Evolutionary conservation across 2,329 filamentous ascomycete genomes (phyloP).

Genomic region (Metarhizium humberi): DNA sequence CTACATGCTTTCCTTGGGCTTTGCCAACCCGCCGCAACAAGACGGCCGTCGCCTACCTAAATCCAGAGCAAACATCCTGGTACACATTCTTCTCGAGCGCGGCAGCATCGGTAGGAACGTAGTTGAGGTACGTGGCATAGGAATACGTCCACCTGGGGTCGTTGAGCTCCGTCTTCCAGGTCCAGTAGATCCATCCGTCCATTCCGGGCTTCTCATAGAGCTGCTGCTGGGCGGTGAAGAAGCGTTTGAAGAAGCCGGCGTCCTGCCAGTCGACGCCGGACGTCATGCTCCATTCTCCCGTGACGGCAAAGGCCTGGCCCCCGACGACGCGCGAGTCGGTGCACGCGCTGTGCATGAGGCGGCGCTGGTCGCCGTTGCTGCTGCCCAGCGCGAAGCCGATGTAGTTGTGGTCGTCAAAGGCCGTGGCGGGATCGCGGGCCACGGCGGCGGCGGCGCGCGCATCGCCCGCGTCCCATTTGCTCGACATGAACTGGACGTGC

Average conservation of each 20-base stretch:
- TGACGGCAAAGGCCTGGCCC: constrained; percentile 27
- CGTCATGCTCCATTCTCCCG: constrained; percentile 49
- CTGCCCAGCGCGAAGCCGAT: constrained; percentile 9
- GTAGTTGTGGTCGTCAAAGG: constrained; percentile 51
- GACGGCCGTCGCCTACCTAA: constrained; percentile 1
- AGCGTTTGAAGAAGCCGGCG: constrained; percentile 42
- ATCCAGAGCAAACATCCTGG: constrained; percentile 14
- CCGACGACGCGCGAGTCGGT: constrained; percentile 31
- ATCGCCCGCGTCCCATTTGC: constrained; percentile 41
- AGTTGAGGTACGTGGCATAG: constrained; percentile 11
- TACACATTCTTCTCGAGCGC: constrained; percentile 16
- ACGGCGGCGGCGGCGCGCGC: constrained; percentile 7
- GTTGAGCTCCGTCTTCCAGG: constrained; percentile 38
- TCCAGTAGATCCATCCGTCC: constrained; percentile 49
- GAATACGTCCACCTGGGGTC: constrained; percentile 22
- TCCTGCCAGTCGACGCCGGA: constrained; percentile 33
- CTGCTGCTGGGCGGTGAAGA: constrained; percentile 46
- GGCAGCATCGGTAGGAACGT: constrained; percentile 13
- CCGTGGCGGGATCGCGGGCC: constrained; percentile 31
- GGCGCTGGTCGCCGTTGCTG: constrained; percentile 9
- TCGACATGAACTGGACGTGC: constrained; percentile 41
- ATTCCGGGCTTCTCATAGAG: constrained; percentile 38
- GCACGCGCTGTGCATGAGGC: constrained; percentile 29
- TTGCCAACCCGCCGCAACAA: no score
- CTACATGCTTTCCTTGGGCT: no score